phyloP scores from a whole-genome alignment of 2,329 filamentous ascomycete genomes.

The Bipolaris gigantea region DNA sequence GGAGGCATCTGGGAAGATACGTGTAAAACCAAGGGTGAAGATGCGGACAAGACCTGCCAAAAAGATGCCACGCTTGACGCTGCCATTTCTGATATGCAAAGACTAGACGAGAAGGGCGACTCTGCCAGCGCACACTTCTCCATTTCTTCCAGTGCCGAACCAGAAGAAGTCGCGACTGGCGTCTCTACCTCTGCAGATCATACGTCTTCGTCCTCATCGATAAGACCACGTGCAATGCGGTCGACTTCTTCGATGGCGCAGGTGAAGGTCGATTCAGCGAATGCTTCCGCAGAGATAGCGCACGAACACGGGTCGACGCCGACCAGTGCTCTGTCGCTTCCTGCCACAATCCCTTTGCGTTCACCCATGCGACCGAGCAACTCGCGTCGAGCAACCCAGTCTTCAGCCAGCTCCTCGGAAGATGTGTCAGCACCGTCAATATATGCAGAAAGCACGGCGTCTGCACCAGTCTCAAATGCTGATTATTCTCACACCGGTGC shows the following conservation, averaged over 20 bases:
- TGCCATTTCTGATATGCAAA: conserved; percentile 22
- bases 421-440: conserved; percentile 31
- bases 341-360: conserved; percentile 56
- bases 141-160: conserved; percentile 25
- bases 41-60: conserved; percentile 15
- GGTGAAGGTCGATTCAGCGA: conserved; percentile 67
- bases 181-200: conserved; percentile 32
- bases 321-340: conserved; percentile 65
- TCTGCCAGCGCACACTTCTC: conserved; percentile 26
- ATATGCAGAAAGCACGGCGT: conserved; percentile 19
- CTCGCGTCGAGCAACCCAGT: conserved; percentile 10
- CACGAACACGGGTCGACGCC: conserved; percentile 61
- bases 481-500: conserved; percentile 16
- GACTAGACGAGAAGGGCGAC: conserved; percentile 25
- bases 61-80: conserved; percentile 18
- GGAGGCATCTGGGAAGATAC: conserved; percentile 75
- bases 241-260: conserved; percentile 66
- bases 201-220: conserved; percentile 13
- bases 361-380: conserved; percentile 49
- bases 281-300: conserved; percentile 59
- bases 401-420: conserved; percentile 20
- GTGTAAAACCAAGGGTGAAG: conserved; percentile 16
- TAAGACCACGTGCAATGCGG: conserved; percentile 58
- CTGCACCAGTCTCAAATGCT: conserved; percentile 7
- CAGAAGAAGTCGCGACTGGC: conserved; percentile 22